Evolutionary conservation across 768 basidiomycete genomes (phyloP), one percentile per base, ranked within the genome.

Genomic region (Termitomyces sp.): DNA sequence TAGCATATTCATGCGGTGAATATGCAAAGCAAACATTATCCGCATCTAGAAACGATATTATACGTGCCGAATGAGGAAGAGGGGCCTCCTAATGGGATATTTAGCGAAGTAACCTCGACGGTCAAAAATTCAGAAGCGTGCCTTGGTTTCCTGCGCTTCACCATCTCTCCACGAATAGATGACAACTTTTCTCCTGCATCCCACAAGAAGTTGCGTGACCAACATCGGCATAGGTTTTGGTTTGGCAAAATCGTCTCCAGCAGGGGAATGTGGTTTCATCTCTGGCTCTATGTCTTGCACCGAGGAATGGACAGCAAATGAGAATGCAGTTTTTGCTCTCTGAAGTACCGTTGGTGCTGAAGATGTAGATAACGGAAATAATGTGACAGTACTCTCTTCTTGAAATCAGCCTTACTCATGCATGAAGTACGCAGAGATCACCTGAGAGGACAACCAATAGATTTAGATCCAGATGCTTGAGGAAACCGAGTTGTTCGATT

Each of bases 61-160:
- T 77, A 40, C 97, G 83, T n/a, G 97, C 87, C 9, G 94, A 94
- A 67, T 98, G 96, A 12, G 95, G 90, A 3, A 98, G 76, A 0
- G 76, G 64, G 3, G 85, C 74, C 80, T 98, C 96, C 90, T 95
- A 57, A 16, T 23, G 21, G n/a, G 34, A 21, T 45, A n/a, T 17
- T 55, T 49, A 39, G 51, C 19, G 48, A 48, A 54, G 11, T 52
- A 37, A 44, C 35, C n/a, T 6, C 21, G n/a, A 30, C 17, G 8
- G 3, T n/a, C 5, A 50, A 37, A 21, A 47, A 54, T 54, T 57
- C 57, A 32, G 21, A 43, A 5, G 17, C 78, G 53, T 63, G 91
- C 91, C 75, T 84, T 85, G 48, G 77, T 68, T 42, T 84, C 85
- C 60, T 91, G 85, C 25, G 85, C 78, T 56, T 93, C 87, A 17